A percentile compares a stretch with the other conserved stretches of the same genome.
These are phyloP conservation scores for Ensete ventricosum DNA, from an alignment of 176 grass and related monocot species.

Conservation along the genomic window DNA sequence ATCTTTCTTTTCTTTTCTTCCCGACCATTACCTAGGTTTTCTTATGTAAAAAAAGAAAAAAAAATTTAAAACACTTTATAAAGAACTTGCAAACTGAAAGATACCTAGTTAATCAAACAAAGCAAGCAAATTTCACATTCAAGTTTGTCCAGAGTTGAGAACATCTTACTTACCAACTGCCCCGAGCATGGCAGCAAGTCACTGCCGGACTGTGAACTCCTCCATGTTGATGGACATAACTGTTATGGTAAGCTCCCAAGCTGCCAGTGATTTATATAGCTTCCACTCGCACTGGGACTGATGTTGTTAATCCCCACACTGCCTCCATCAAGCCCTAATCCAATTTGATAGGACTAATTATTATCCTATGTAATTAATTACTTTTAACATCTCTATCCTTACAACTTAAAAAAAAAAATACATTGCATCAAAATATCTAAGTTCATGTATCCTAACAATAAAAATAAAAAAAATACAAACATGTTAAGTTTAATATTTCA, in stretches of 20 bases:
- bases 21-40: neutral
- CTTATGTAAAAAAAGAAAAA: neutral
- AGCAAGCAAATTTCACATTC: neutral
- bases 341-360: neutral
- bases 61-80: neutral
- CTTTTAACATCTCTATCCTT: too few relatives aligned
- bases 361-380: neutral
- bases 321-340: conserved; percentile 13
- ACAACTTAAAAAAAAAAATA: too few relatives aligned
- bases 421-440: too few relatives aligned
- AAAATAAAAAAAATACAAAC: too few relatives aligned
- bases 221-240: neutral
- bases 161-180: conserved; percentile 29
- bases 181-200: conserved; percentile 27
- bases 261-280: conserved; percentile 13
- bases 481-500: too few relatives aligned
- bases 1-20: too few relatives aligned
- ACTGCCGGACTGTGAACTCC: conserved; percentile 1
- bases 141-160: neutral
- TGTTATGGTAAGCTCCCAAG: conserved; percentile 15
- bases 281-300: conserved; percentile 15
- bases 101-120: neutral
- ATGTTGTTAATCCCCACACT: conserved; percentile 20
- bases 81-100: neutral
- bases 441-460: too few relatives aligned